Evolutionary conservation across 2,329 filamentous ascomycete species (phyloP).

Genomic region (Aspergillus alliaceus): DNA sequence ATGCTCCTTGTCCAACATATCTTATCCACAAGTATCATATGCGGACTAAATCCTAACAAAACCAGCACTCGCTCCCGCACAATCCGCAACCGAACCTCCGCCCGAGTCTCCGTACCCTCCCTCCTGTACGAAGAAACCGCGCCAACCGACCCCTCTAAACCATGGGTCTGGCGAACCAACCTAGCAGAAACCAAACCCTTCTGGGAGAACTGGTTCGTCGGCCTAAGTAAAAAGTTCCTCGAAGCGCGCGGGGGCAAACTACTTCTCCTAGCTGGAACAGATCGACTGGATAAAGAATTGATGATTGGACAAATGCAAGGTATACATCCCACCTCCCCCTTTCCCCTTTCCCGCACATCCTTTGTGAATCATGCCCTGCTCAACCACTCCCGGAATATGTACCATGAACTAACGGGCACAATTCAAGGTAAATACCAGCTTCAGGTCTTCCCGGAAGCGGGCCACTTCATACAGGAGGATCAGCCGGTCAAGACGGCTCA

Average conservation of each 20-base stretch:
- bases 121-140: slow-evolving; percentile 58
- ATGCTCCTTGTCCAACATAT: neutral
- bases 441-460: slow-evolving; percentile 90
- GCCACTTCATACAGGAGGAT: slow-evolving; percentile 96
- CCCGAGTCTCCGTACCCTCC: slow-evolving; percentile 81
- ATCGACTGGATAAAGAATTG: slow-evolving; percentile 84
- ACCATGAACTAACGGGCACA: too few species aligned
- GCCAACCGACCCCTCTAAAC: slow-evolving; percentile 41
- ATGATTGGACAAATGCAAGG: slow-evolving; percentile 98
- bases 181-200: slow-evolving; percentile 80
- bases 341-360: too few species aligned
- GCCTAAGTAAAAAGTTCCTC: slow-evolving; percentile 85
- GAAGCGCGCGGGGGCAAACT: slow-evolving; percentile 79
- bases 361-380: too few species aligned
- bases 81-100: slow-evolving; percentile 78
- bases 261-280: slow-evolving; percentile 81
- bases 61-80: slow-evolving; percentile 73
- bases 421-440: slow-evolving; percentile 78
- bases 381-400: too few species aligned
- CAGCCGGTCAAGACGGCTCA: slow-evolving; percentile 85
- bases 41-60: slow-evolving; percentile 1
- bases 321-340: slow-evolving; percentile 40
- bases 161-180: slow-evolving; percentile 85
- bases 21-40: neutral
- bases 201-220: slow-evolving; percentile 92